These are phyloP conservation scores for Discostella stelligeroides DNA, from an alignment of 108 stramenopile species.

Conservation along the genomic window DNA sequence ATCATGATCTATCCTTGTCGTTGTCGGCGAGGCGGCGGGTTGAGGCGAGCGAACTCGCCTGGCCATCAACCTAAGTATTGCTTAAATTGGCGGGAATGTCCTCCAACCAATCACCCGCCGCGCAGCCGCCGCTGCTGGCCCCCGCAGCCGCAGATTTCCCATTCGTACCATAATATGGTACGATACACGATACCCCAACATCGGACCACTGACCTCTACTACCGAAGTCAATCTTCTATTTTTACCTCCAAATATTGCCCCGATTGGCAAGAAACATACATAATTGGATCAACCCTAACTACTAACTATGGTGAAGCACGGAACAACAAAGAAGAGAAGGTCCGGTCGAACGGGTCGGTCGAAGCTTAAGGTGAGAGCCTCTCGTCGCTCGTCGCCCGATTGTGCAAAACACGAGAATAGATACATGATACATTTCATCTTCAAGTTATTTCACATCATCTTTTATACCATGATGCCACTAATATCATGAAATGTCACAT, in stretches of 20 bases:
- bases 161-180: no score
- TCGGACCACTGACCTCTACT: no score
- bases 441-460: not conserved
- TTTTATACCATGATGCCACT: not conserved
- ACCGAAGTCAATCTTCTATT: no score
- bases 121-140: no score
- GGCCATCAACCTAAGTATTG: not conserved
- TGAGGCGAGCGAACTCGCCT: not conserved
- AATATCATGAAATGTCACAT: no score
- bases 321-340: slow-evolving; percentile 74
- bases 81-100: not conserved
- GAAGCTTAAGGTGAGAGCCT: slow-evolving; percentile 65
- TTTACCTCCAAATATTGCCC: no score
- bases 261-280: no score
- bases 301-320: slow-evolving; percentile 71
- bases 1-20: no score
- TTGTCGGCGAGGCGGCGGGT: no score
- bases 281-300: not conserved
- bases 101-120: no score
- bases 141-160: no score
- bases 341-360: slow-evolving; percentile 68
- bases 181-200: no score
- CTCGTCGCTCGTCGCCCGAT: not conserved
- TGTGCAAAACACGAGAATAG: not conserved
- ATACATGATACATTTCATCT: not conserved